phyloP scores from a whole-genome alignment of 106 monocot species.

The Amphibolis antarctica region DNA sequence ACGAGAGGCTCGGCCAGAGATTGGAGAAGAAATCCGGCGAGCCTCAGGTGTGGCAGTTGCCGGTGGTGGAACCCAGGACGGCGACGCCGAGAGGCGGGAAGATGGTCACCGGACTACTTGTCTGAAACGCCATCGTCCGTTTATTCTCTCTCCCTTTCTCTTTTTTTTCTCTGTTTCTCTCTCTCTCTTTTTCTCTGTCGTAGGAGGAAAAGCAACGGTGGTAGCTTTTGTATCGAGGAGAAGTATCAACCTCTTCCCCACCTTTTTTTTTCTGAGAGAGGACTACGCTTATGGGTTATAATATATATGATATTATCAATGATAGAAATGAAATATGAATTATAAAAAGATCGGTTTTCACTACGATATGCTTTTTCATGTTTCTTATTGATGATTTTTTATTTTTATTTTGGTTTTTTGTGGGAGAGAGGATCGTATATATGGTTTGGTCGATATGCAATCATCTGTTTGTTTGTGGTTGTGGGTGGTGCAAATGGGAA shows the following conservation, averaged over 20 bases:
- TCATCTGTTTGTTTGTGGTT: too few species aligned
- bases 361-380: too few species aligned
- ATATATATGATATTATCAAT: not conserved
- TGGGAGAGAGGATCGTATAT: too few species aligned
- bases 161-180: not conserved
- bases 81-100: constrained; percentile 8
- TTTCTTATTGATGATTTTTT: too few species aligned
- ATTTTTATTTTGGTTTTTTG: too few species aligned
- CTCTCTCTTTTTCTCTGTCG: not conserved
- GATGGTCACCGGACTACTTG: constrained; percentile 41
- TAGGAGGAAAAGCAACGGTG: not conserved
- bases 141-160: not conserved
- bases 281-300: not conserved
- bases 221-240: not conserved
- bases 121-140: not conserved
- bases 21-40: constrained; percentile 8
- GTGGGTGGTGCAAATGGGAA: too few species aligned
- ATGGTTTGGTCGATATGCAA: too few species aligned
- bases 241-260: not conserved
- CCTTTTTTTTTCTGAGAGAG: constrained; percentile 1
- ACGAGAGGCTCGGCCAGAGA: constrained; percentile 7
- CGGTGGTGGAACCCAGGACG: constrained; percentile 22
- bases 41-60: constrained; percentile 21
- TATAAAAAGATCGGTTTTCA: too few species aligned
- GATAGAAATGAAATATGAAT: not conserved